phyloP scores from a whole-genome alignment of 2,329 filamentous ascomycete genomes.

The Xylariales sp. region DNA sequence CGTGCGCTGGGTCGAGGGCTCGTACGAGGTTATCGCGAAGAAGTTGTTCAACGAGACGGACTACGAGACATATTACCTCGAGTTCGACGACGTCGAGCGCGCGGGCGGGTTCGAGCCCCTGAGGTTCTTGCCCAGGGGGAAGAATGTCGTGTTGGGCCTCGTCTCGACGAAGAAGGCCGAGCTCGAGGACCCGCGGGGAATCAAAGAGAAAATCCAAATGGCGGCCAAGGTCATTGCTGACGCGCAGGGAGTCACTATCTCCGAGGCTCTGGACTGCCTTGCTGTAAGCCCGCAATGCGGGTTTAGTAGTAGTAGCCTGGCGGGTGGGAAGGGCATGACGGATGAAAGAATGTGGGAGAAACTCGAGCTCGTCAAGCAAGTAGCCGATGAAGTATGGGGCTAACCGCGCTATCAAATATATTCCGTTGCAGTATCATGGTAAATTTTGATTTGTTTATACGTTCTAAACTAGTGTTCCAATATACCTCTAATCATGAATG shows the following conservation, averaged over 20 bases:
- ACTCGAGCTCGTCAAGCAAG: slow-evolving; percentile 43
- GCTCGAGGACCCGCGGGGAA: slow-evolving; percentile 58
- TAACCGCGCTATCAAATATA: slow-evolving; percentile 1
- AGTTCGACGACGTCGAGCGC: slow-evolving; percentile 62
- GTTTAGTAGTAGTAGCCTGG: slow-evolving; percentile 48
- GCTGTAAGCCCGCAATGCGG: slow-evolving; percentile 69
- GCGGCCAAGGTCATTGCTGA: slow-evolving; percentile 68
- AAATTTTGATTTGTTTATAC: too few species aligned
- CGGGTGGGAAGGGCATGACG: slow-evolving; percentile 46
- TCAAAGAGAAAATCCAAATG: slow-evolving; percentile 57
- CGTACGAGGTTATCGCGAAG: slow-evolving; percentile 62
- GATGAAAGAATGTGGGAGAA: slow-evolving; percentile 48
- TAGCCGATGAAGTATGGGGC: slow-evolving; percentile 45
- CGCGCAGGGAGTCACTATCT: slow-evolving; percentile 62
- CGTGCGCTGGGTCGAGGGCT: slow-evolving; percentile 62
- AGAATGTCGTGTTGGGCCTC: slow-evolving; percentile 64
- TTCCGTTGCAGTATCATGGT: too few species aligned
- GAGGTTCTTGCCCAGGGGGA: slow-evolving; percentile 58
- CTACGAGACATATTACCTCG: slow-evolving; percentile 64
- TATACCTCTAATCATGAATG: too few species aligned
- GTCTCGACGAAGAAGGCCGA: slow-evolving; percentile 62
- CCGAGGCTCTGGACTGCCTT: slow-evolving; percentile 66
- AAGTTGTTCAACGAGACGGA: slow-evolving; percentile 62
- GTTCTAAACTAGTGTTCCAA: too few species aligned
- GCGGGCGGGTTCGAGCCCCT: slow-evolving; percentile 63